Base-by-base conservation (phyloP, 2,329 filamentous ascomycete species). In the Hymenotorrendiella dingleyae region DNA sequence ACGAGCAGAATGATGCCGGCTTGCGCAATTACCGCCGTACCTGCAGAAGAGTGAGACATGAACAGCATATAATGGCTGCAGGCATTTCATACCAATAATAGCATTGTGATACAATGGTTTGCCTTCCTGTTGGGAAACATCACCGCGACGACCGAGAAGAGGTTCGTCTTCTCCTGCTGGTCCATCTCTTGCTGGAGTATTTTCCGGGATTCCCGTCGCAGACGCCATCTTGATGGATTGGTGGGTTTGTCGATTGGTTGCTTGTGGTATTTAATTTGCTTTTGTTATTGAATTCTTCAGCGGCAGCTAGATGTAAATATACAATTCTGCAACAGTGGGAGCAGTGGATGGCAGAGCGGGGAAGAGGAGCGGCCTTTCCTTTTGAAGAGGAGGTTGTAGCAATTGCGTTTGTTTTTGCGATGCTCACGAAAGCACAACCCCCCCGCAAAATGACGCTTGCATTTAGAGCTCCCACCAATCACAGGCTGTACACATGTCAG, bases 1-100 rank as follows among this genome's bases (percentile, higher is more conserved):
- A 80, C 70, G 49, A 96, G 76, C 50, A 95, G 76, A 66, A 87
- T 69, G 42, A 82, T 77, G 43, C 88, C 91, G 32, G 78, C 74
- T 66, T 96, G 89, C 29, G 88, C 86, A 47, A 96, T 66, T 47
- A 83, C 73, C 43, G 80, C 91, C 12, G 89, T 94, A 50, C 88
- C 89, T 93, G 57, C 54, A 54, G 37, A 44, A 54, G 27, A n/a
- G n/a, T n/a, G n/a, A n/a, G n/a, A n/a, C n/a, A n/a, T n/a, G n/a
- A n/a, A n/a, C n/a, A n/a, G n/a, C n/a, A n/a, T n/a, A n/a, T n/a
- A n/a, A n/a, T n/a, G n/a, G n/a, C n/a, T n/a, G n/a, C n/a, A n/a
- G n/a, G n/a, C n/a, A 11, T 5, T 21, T 16, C 24, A 22, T 70
- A 91, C 89, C 89, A 27, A 85, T 75, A 49, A 84, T 68, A 29